Base-by-base conservation (phyloP, 768 basidiomycete species). In the Mycena rebaudengoi region DNA sequence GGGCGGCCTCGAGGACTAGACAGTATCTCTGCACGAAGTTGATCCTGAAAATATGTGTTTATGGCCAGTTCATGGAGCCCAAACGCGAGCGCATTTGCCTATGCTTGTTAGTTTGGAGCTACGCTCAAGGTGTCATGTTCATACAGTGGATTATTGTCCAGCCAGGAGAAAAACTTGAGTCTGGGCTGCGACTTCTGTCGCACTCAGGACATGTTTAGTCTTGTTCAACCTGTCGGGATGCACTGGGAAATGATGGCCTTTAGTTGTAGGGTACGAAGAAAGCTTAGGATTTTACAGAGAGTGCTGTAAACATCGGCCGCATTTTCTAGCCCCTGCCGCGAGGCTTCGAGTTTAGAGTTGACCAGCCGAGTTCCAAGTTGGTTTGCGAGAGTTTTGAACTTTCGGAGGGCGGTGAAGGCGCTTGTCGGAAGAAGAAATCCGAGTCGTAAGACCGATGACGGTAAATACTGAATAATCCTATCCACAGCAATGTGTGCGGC, bases 141-240 rank as follows among this genome's bases (percentile, higher is more conserved):
- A 53, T 25, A 52, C 65, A 6, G 53, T 61, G 2, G 65, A 62
- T 21, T 66, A 60, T n/a, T 62, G 44, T 11, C 60, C 65, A 13
- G 65, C 60, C 7, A 52, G n/a, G 6, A 66, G 37, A 16, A 66
- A 29, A 16, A 45, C 37, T 13, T 23, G 29, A 21, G 45, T 48
- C 45, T 62, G 59, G n/a, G 41, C 44, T 14, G 21, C 32, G 7
- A 61, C 26, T 16, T 51, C 58, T 11, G 25, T 45, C 28, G 14
- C 41, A n/a, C 18, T 41, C 4, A 55, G 11, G 13, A 6, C 26
- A 6, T 43, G 29, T n/a, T 13, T 12, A 6, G 39, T 37, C 7
- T 37, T 37, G 2, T 35, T 30, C 14, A 16, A 43, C 5, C 16
- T 2, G 7, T 20, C 37, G 18, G 29, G 13, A 44, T 32, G 23